Evolutionary conservation across 208 protist genomes (phyloP), one percentile per base, ranked within the genome.

Genomic region (Crithidia brevicula): DNA sequence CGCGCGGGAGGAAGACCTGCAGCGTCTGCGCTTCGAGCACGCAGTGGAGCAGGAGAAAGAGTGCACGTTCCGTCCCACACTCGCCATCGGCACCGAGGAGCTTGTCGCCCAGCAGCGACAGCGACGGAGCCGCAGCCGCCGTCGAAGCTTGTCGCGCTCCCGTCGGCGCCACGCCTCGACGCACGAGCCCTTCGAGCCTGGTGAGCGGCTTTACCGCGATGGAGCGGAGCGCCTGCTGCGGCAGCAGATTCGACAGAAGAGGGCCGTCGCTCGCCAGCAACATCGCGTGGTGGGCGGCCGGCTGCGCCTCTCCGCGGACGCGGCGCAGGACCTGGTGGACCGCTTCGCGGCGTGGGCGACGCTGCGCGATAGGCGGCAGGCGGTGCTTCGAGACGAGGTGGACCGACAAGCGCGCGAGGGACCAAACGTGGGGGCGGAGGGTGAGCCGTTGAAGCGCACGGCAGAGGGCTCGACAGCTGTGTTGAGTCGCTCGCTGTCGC

Each of bases 121-220:
- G 45, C 70, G 54, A 11, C 50, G 49, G 38, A 59, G 47, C 25
- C n/a, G 28, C 46, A 33, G 49, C 30, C 46, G 63, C 43, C 42
- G 47, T 3, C 4, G 22, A 15, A 45, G 54, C n/a, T 27, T 23
- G 27, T 62, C 42, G 27, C 13, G 20, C 3, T 46, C 36, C 3
- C 20, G 15, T 16, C 56, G 56, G 15, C 27, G 40, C 0, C 42
- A 40, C 40, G 16, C 6, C 36, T 51, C 70, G 27, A 52, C 61
- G 16, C 63, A 66, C 56, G 88, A 91, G 47, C 82, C 85, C 18
- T 88, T 84, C 57, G 74, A 67, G 30, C 56, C 82, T 0, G 84
- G 79, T 0, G 81, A 94, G 54, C 83, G 91, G 22, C 74, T 96
- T 3, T 94, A 92, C 74, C 76, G 74, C 38, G 91, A 96, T 18